A percentile compares a stretch with the other conserved stretches of the same genome.
phyloP scores from a whole-genome alignment of 2,329 filamentous ascomycete genomes.

The Fusarium goolgardi region DNA sequence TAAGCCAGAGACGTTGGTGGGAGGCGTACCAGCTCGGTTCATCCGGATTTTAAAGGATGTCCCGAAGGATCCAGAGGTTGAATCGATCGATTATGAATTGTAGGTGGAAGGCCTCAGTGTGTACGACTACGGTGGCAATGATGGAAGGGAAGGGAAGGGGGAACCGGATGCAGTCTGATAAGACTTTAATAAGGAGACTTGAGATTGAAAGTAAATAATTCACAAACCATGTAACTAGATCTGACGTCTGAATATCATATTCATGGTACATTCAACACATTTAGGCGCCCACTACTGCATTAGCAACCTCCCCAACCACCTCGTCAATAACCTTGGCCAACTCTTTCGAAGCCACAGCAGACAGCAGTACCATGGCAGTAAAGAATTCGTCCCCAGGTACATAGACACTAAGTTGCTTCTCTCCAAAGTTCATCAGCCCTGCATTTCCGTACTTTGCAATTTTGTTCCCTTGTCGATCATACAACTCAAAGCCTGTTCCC shows the following conservation, averaged over 20 bases:
- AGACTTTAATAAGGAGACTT: background rate
- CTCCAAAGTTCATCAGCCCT: conserved; percentile 9
- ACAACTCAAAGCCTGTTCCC: conserved; percentile 28
- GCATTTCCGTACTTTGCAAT: conserved; percentile 41
- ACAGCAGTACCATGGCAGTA: conserved; percentile 38
- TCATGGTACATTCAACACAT: background rate
- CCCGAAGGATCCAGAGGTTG: background rate
- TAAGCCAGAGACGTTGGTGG: conserved; percentile 22
- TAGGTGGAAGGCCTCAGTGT: background rate
- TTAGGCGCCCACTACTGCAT: conserved; percentile 12
- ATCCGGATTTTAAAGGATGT: conserved; percentile 16
- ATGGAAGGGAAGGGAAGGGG: accelerated
- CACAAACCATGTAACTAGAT: background rate
- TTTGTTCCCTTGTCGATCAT: conserved; percentile 32
- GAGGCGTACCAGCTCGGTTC: conserved; percentile 20
- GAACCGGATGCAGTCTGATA: background rate
- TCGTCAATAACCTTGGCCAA: conserved; percentile 22
- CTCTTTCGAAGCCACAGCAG: conserved; percentile 31
- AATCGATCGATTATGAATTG: background rate
- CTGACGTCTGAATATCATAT: background rate
- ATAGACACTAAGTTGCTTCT: conserved; percentile 40
- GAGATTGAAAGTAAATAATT: background rate
- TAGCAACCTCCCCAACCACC: conserved; percentile 13
- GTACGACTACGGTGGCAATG: background rate
- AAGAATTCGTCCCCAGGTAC: conserved; percentile 42